Conservation (phyloP, 441 rosid species). For the Populus hybrid region DNA sequence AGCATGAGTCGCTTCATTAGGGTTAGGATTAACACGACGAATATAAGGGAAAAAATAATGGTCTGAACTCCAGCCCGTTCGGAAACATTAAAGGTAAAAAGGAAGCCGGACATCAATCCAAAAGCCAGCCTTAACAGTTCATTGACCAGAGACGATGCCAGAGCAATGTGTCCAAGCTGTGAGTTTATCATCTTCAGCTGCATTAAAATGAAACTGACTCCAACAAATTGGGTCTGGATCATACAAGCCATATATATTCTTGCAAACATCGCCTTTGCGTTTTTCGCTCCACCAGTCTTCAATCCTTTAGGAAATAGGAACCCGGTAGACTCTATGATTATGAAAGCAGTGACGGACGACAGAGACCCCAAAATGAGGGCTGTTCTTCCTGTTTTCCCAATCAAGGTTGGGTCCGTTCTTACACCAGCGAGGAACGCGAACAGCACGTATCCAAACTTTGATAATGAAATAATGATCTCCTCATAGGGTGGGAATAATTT, state of each 20-base stretch:
- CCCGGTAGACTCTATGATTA: neutral
- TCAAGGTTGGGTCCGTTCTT: slow-evolving; percentile 13
- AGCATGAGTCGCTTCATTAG: slow-evolving; percentile 3
- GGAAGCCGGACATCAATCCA: neutral
- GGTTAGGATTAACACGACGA: neutral
- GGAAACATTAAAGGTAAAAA: too few species aligned
- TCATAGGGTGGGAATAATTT: slow-evolving; percentile 21
- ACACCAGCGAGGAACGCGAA: slow-evolving; percentile 23
- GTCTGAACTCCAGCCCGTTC: neutral
- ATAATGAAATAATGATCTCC: neutral
- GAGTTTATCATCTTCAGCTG: slow-evolving; percentile 31
- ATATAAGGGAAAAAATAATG: neutral
- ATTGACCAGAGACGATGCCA: slow-evolving; percentile 24
- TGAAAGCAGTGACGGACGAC: neutral
- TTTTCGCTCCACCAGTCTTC: too few species aligned
- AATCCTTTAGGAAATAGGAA: neutral
- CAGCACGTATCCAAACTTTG: slow-evolving; percentile 11
- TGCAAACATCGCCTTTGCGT: neutral
- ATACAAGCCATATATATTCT: neutral
- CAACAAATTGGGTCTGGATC: slow-evolving; percentile 19
- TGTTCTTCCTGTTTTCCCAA: slow-evolving; percentile 5
- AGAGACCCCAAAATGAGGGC: slow-evolving; percentile 9
- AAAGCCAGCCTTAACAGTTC: slow-evolving; percentile 3
- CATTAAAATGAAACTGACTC: slow-evolving; percentile 7
- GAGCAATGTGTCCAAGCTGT: slow-evolving; percentile 26